phyloP scores from a whole-genome alignment of 139 green algal genomes.

The Dunaliella primolecta region DNA sequence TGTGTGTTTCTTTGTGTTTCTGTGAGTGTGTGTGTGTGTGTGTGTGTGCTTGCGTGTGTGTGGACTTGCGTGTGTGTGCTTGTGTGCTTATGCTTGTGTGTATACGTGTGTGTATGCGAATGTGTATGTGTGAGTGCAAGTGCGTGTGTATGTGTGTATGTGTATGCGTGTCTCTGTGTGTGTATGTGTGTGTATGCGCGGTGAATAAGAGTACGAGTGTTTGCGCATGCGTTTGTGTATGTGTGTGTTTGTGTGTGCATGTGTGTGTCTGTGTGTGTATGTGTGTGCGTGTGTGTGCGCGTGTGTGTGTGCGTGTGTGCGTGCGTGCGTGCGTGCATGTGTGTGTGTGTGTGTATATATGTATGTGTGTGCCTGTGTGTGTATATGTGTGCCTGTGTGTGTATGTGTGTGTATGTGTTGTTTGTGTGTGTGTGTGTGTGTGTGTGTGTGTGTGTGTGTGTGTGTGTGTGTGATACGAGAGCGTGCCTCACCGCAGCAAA shows the following conservation, averaged over 20 bases:
- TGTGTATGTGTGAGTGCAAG: too few relatives aligned
- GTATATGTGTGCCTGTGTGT: not conserved
- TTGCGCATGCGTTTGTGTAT: too few relatives aligned
- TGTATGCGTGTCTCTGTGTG: too few relatives aligned
- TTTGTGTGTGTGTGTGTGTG: not conserved
- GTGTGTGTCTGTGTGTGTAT: too few relatives aligned
- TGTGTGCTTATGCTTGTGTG: too few relatives aligned
- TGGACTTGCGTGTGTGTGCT: not conserved
- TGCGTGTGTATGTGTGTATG: too few relatives aligned
- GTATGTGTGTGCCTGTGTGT: not conserved
- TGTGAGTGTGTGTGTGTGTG: too few relatives aligned
- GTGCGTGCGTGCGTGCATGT: not conserved
- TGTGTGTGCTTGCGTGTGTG: too few relatives aligned
- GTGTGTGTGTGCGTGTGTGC: not conserved
- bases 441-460: not conserved
- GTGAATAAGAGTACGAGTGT: too few relatives aligned
- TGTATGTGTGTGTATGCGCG: too few relatives aligned
- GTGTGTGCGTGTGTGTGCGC: not conserved
- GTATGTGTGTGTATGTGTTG: not conserved
- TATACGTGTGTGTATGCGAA: too few relatives aligned
- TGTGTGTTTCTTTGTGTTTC: not conserved
- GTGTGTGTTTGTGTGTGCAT: too few relatives aligned
- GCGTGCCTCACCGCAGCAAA: conserved; percentile 19
- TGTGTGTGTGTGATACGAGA: not conserved
- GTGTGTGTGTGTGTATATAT: not conserved